These are phyloP conservation scores for Protomyces lactucae-debilis DNA, from an alignment of 1,139 yeast genomes.

Conservation along the genomic window DNA sequence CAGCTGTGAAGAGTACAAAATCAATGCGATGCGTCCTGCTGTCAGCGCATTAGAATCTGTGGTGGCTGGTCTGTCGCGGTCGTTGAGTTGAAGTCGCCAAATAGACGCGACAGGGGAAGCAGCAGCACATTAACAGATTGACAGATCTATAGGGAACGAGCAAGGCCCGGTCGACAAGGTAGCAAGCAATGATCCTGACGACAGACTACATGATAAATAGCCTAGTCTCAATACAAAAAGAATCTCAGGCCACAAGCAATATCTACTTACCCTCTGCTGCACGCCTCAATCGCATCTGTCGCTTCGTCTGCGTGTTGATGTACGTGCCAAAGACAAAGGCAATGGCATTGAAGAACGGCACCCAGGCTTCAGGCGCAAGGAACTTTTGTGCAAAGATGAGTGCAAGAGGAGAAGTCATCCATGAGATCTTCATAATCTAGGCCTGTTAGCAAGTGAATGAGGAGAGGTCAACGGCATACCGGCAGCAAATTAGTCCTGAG, in stretches of 20 bases:
- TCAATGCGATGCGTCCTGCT: too few species aligned
- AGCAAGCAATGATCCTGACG: too few species aligned
- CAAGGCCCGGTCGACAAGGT: too few species aligned
- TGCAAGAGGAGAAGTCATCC: conserved; percentile 60
- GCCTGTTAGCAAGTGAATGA: not conserved
- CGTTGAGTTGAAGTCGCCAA: not conserved
- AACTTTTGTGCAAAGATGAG: conserved; percentile 69
- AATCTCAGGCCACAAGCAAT: not conserved
- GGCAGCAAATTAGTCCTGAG: conserved; percentile 51
- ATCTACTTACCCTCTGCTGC: conserved; percentile 9
- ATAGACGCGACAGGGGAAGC: not conserved
- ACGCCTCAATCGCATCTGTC: conserved; percentile 19
- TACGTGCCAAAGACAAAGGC: conserved; percentile 48
- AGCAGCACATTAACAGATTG: not conserved
- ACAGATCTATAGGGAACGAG: too few species aligned
- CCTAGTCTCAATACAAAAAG: too few species aligned
- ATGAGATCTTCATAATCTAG: conserved; percentile 50
- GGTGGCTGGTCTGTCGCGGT: not conserved
- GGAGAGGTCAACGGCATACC: conserved; percentile 37
- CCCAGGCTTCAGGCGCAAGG: conserved; percentile 73
- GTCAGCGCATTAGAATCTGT: not conserved
- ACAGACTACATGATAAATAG: too few species aligned
- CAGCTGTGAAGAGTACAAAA: too few species aligned
- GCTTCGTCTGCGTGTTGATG: conserved; percentile 25
- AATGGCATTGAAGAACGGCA: conserved; percentile 69